Percentiles rank a stretch among this genome's conserved stretches.
These are phyloP conservation scores for Microbotryum silenes-acaulis DNA, from an alignment of 1,284 basidiomycete genomes.

Conservation along the genomic window DNA sequence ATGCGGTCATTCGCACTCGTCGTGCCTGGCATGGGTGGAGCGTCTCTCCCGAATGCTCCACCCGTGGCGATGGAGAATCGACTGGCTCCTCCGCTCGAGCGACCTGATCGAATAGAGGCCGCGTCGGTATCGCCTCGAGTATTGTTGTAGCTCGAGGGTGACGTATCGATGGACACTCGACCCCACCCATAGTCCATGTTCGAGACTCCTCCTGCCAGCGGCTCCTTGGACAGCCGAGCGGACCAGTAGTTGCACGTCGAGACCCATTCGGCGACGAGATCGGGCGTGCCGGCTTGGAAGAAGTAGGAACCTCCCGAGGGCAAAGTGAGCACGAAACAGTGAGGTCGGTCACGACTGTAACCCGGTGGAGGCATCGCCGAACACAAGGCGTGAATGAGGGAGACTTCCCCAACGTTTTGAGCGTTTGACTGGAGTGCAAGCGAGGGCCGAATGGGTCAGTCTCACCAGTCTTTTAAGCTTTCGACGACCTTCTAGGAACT, in stretches of 20 bases:
- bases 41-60: neutral
- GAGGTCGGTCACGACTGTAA: slow-evolving; percentile 77
- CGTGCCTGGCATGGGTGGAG: neutral
- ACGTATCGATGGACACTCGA: slow-evolving; percentile 43
- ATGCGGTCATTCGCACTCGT: slow-evolving; percentile 53
- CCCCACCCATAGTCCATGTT: slow-evolving; percentile 99
- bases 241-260: slow-evolving; percentile 99
- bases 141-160: no score
- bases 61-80: slow-evolving; percentile 36
- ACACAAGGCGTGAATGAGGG: slow-evolving; percentile 78
- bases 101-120: slow-evolving; percentile 21
- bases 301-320: slow-evolving; percentile 83
- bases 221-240: slow-evolving; percentile 83
- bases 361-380: slow-evolving; percentile 83
- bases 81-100: slow-evolving; percentile 56
- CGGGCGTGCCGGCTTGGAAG: slow-evolving; percentile 96
- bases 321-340: slow-evolving; percentile 91
- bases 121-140: slow-evolving; percentile 43
- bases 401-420: slow-evolving; percentile 65
- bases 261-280: slow-evolving; percentile 95
- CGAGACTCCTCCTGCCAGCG: slow-evolving; percentile 84
- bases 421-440: slow-evolving; percentile 59
- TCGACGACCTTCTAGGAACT: slow-evolving; percentile 39
- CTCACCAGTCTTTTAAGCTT: neutral
- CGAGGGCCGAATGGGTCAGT: neutral